Evolutionary conservation across 2,329 filamentous ascomycete species (phyloP).

Genomic region (Beauveria caledonica): DNA sequence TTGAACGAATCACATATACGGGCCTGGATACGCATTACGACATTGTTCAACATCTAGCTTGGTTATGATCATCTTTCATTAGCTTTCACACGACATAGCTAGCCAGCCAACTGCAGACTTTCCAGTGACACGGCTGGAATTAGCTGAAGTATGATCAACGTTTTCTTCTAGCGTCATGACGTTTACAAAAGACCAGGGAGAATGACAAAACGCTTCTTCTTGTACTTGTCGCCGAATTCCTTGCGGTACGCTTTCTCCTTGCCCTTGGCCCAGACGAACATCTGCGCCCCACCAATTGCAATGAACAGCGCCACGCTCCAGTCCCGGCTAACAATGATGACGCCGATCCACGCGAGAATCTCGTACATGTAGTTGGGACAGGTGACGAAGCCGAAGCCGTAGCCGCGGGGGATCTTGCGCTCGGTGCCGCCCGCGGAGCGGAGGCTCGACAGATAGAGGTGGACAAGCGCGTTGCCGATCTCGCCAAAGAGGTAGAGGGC

Average conservation of each 20-base stretch:
- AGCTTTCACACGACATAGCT: not conserved
- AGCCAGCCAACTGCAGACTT: not conserved
- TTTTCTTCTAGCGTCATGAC: not conserved
- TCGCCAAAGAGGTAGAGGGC: constrained; percentile 71
- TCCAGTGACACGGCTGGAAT: not conserved
- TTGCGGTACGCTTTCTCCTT: constrained; percentile 87
- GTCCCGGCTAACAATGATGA: constrained; percentile 72
- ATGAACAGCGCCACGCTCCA: constrained; percentile 73
- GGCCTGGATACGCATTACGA: not conserved
- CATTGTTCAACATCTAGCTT: not conserved
- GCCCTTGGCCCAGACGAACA: constrained; percentile 81
- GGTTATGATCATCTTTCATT: not conserved
- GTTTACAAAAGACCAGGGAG: constrained; percentile 66
- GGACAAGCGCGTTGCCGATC: constrained; percentile 69
- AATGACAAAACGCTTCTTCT: constrained; percentile 83
- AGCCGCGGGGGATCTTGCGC: constrained; percentile 76
- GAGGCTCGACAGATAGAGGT: constrained; percentile 69
- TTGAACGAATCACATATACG: not conserved
- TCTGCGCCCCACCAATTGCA: constrained; percentile 62
- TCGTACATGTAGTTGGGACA: constrained; percentile 98
- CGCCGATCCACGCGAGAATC: constrained; percentile 73
- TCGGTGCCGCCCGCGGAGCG: constrained; percentile 74
- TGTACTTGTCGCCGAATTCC: constrained; percentile 89
- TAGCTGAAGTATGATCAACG: not conserved
- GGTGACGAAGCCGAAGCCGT: constrained; percentile 80